phyloP scores from a whole-genome alignment of 164 flowering plant genomes.

The Aristolochia contorta region DNA sequence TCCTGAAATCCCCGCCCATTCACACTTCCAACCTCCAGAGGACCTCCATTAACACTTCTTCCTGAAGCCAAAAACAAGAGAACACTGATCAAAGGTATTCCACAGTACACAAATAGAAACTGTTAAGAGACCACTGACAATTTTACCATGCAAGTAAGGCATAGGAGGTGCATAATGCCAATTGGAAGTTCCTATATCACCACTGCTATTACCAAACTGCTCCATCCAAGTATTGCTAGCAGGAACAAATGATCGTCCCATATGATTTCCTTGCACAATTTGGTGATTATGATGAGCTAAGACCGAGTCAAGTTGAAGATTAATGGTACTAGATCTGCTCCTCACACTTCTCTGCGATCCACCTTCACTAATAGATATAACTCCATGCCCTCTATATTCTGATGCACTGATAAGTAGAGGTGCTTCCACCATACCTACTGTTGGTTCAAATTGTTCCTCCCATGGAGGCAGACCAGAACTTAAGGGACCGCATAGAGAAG shows the following conservation, averaged over 20 bases:
- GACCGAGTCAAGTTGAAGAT: slow-evolving; percentile 25
- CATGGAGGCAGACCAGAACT: slow-evolving; percentile 23
- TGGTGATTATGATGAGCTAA: slow-evolving; percentile 29
- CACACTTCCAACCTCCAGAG: slow-evolving; percentile 30
- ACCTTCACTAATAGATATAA: slow-evolving; percentile 22
- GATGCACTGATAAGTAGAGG: slow-evolving; percentile 21
- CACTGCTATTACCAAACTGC: slow-evolving; percentile 21
- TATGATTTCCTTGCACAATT: slow-evolving; percentile 35
- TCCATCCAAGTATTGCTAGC: slow-evolving; percentile 38
- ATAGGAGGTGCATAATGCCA: slow-evolving; percentile 41
- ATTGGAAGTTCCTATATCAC: slow-evolving; percentile 30
- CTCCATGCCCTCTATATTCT: slow-evolving; percentile 25
- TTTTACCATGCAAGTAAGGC: slow-evolving; percentile 44
- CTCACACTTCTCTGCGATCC: slow-evolving; percentile 35
- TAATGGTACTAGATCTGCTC: slow-evolving; percentile 31
- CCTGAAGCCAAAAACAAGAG: slow-evolving; percentile 21
- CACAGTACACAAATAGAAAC: not conserved
- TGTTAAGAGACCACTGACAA: not conserved
- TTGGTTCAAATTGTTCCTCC: slow-evolving; percentile 29
- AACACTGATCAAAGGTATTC: not conserved
- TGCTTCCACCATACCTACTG: slow-evolving; percentile 21
- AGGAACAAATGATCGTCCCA: slow-evolving; percentile 36
- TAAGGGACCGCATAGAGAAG: slow-evolving; percentile 28
- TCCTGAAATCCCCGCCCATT: slow-evolving; percentile 37
- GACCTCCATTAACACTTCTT: slow-evolving; percentile 27